Percentiles rank a stretch among this genome's conserved stretches.
phyloP scores from a whole-genome alignment of 139 green algal species.

The Chlorella sp. region DNA sequence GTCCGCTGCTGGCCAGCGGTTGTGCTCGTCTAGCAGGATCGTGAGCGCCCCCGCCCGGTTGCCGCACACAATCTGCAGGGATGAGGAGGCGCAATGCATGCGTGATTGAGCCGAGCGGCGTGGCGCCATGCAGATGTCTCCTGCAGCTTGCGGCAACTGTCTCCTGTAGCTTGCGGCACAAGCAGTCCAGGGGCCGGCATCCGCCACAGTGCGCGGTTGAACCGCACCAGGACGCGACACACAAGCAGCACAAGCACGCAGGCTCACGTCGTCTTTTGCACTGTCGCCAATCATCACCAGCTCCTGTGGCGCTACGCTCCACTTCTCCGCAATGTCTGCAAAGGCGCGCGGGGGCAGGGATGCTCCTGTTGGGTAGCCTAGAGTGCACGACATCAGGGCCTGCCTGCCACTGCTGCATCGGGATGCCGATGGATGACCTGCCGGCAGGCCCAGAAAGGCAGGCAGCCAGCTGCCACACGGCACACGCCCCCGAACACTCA shows the following conservation, averaged over 20 bases:
- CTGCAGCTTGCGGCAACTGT: no score
- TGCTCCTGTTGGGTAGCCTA: no score
- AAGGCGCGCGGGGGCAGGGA: no score
- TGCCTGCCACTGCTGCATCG: no score
- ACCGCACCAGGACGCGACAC: neutral
- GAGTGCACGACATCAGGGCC: no score
- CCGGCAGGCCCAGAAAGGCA: no score
- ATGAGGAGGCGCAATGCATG: neutral
- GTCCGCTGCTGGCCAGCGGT: slow-evolving; percentile 12
- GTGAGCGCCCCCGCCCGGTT: slow-evolving; percentile 79
- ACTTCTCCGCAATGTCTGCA: slow-evolving; percentile 76
- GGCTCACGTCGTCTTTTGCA: slow-evolving; percentile 76
- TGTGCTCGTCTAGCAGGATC: slow-evolving; percentile 68
- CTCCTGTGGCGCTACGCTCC: slow-evolving; percentile 65
- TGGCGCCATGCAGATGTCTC: no score
- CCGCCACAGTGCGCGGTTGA: neutral
- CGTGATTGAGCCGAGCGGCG: neutral
- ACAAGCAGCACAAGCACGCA: neutral
- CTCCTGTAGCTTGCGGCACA: no score
- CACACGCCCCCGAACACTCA: no score
- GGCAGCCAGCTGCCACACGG: no score
- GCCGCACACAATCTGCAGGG: slow-evolving; percentile 68
- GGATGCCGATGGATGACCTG: no score
- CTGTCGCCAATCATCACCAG: slow-evolving; percentile 88
- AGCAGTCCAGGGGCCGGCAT: no score